Evolutionary conservation across 73 alveolate genomes (phyloP).

Genomic region (Tetrahymena malaccensis): DNA sequence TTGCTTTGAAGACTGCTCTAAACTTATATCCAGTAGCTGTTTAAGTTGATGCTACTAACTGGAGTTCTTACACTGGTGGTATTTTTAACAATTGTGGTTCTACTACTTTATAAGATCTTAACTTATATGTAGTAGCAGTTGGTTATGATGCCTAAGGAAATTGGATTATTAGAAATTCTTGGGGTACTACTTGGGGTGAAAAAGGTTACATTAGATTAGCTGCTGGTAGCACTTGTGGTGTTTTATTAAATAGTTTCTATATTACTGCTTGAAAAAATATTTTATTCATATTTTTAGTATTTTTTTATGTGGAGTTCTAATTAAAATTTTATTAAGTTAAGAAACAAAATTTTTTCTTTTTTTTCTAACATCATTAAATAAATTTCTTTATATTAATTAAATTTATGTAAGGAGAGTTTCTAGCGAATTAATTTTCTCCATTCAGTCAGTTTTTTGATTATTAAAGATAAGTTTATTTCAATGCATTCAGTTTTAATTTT

Average conservation of each 20-base stretch:
- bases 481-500: no score
- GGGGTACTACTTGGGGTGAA: slow-evolving; percentile 63
- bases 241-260: not conserved
- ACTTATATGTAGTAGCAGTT: slow-evolving; percentile 49
- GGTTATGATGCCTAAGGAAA: slow-evolving; percentile 40
- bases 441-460: no score
- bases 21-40: slow-evolving; percentile 31
- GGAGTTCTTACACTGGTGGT: slow-evolving; percentile 33
- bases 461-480: no score
- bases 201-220: slow-evolving; percentile 42
- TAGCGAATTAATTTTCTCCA: no score
- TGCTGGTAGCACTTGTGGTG: slow-evolving; percentile 41
- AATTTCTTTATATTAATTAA: no score
- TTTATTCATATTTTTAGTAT: no score
- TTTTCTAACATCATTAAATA: no score
- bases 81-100: slow-evolving; percentile 20
- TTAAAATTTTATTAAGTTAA: no score
- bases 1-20: slow-evolving; percentile 7
- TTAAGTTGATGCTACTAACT: slow-evolving; percentile 54
- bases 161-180: slow-evolving; percentile 56
- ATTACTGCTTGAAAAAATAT: no score
- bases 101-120: slow-evolving; percentile 3
- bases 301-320: no score
- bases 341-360: no score
- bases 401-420: no score